Conservation (phyloP, 2,329 filamentous ascomycete species). For the Cladophialophora exuberans region DNA sequence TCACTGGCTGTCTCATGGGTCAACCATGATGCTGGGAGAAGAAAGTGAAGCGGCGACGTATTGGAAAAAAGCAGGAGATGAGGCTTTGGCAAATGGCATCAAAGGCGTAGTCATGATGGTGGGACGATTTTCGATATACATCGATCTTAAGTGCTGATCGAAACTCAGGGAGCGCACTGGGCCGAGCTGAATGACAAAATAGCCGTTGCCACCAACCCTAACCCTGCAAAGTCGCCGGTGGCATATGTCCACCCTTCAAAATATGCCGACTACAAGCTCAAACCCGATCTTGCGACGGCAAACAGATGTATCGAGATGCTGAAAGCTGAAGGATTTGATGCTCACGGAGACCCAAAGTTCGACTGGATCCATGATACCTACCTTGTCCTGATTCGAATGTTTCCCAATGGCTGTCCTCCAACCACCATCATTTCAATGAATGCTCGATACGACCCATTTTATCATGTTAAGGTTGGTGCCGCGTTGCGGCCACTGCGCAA, state of each 20-base stretch:
- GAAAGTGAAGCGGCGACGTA: constrained; percentile 64
- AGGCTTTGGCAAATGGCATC: constrained; percentile 61
- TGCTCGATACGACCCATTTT: constrained; percentile 59
- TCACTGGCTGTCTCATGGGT: constrained; percentile 71
- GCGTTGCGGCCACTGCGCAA: constrained; percentile 59
- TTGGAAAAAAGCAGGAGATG: constrained; percentile 68
- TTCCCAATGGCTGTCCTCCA: constrained; percentile 56
- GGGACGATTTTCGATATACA: no score
- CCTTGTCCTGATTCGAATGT: constrained; percentile 68
- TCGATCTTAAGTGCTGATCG: no score
- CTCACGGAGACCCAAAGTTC: constrained; percentile 57
- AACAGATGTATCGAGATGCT: constrained; percentile 58
- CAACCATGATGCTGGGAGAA: constrained; percentile 73
- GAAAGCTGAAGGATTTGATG: constrained; percentile 56
- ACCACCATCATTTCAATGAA: constrained; percentile 64
- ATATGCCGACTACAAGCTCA: constrained; percentile 64
- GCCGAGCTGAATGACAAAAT: constrained; percentile 59
- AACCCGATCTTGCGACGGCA: constrained; percentile 60
- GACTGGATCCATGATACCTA: constrained; percentile 76
- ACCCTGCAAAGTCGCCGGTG: constrained; percentile 64
- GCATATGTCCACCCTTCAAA: constrained; percentile 69
- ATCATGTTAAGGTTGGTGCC: constrained; percentile 60
- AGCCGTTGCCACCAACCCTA: constrained; percentile 64
- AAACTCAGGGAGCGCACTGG: constrained; percentile 71
- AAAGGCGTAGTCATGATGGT: constrained; percentile 70